Evolutionary conservation across 1,139 yeast genomes (phyloP).

Genomic region (Entelexis paramagnoliae): DNA sequence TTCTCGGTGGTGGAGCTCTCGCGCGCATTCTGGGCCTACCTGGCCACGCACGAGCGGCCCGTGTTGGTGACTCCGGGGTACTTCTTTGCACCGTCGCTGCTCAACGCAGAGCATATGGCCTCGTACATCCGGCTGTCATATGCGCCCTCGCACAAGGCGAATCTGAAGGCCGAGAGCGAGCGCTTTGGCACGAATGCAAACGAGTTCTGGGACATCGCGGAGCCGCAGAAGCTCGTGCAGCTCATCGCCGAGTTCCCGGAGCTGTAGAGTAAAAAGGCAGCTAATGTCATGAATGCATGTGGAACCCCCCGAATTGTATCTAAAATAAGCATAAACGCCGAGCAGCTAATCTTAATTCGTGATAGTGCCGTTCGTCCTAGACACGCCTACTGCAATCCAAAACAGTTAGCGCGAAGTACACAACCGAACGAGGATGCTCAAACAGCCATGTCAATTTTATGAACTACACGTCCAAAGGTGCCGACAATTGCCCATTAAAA

Average conservation of each 20-base stretch:
- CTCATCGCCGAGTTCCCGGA: conserved; percentile 26
- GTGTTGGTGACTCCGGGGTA: conserved; percentile 31
- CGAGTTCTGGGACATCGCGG: conserved; percentile 26
- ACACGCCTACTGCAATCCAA: too few relatives aligned
- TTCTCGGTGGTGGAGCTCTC: conserved; percentile 25
- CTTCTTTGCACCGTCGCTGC: conserved; percentile 28
- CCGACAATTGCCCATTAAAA: too few relatives aligned
- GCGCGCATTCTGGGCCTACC: conserved; percentile 28
- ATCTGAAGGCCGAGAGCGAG: conserved; percentile 25
- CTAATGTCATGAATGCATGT: too few relatives aligned
- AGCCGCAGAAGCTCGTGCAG: conserved; percentile 15
- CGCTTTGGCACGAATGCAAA: conserved; percentile 28
- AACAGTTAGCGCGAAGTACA: too few relatives aligned
- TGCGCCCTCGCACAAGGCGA: conserved; percentile 29
- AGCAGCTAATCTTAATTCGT: too few relatives aligned
- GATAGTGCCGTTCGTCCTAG: too few relatives aligned
- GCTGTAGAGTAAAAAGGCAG: background rate
- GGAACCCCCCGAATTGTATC: too few relatives aligned
- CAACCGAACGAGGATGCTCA: too few relatives aligned
- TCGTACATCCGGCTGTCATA: conserved; percentile 31
- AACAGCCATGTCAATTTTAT: too few relatives aligned
- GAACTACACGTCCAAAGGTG: too few relatives aligned
- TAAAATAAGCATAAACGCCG: background rate
- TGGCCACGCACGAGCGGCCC: conserved; percentile 26
- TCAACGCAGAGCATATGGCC: conserved; percentile 24